These are phyloP conservation scores for Aphanomyces stellatus DNA, from an alignment of 352 stramenopile species.

Conservation along the genomic window DNA sequence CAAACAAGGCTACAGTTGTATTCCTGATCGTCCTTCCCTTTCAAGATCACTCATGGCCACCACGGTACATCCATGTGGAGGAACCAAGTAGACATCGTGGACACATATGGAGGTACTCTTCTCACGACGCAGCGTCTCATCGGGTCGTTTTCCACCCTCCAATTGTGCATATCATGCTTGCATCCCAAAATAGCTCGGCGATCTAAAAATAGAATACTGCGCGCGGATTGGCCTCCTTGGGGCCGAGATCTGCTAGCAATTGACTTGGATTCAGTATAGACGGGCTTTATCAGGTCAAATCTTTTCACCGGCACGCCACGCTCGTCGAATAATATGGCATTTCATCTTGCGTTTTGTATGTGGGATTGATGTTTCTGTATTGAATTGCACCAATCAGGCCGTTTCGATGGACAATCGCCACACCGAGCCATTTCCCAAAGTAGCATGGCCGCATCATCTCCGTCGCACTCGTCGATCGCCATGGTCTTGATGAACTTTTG, in stretches of 20 bases:
- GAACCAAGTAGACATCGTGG: no score
- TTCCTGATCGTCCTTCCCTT: no score
- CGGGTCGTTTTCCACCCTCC: no score
- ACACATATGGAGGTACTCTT: no score
- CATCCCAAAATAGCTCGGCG: neutral
- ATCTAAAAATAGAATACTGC: neutral
- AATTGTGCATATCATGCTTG: no score
- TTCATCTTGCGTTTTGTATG: no score
- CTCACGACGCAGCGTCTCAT: no score
- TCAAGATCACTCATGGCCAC: no score
- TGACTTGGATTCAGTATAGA: neutral
- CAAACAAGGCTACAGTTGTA: no score
- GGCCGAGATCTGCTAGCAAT: neutral
- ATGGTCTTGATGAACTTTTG: neutral
- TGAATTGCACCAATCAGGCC: no score
- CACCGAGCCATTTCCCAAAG: neutral
- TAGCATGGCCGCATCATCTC: neutral
- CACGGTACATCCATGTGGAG: no score
- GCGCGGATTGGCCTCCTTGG: neutral
- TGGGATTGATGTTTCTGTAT: no score
- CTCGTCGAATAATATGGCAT: neutral
- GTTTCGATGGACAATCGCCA: neutral
- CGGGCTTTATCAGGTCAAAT: neutral
- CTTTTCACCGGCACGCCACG: neutral
- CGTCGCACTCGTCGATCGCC: neutral